A percentile compares a stretch with the other conserved stretches of the same genome.
Conservation (phyloP, 1,284 basidiomycete genomes). For the Heterobasidion occidentale region DNA sequence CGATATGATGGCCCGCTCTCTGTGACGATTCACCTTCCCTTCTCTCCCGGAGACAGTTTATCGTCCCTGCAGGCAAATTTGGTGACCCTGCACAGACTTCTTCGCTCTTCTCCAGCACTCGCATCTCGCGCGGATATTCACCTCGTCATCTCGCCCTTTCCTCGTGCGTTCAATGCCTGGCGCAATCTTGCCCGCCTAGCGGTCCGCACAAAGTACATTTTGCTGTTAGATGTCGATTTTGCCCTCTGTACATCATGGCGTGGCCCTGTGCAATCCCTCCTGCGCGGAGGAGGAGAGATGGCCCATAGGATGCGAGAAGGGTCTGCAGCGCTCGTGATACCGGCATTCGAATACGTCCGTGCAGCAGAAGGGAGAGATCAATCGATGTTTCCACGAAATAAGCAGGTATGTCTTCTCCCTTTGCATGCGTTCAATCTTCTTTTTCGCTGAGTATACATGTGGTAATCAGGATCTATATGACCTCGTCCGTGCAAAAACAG, state of each 20-base stretch:
- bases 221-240: conserved; percentile 88
- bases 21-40: conserved; percentile 64
- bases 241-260: conserved; percentile 76
- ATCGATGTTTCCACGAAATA: conserved; percentile 54
- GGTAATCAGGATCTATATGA: conserved; percentile 26
- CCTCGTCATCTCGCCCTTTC: conserved; percentile 73
- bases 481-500: conserved; percentile 42
- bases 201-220: conserved; percentile 72
- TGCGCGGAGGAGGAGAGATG: conserved; percentile 18
- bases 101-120: conserved; percentile 58
- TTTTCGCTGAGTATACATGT: background rate
- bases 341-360: conserved; percentile 70
- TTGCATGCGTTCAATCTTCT: conserved; percentile 3
- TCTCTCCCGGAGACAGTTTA: conserved; percentile 17
- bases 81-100: conserved; percentile 53
- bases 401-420: conserved; percentile 34
- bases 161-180: conserved; percentile 70
- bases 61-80: conserved; percentile 29
- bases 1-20: conserved; percentile 78
- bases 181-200: conserved; percentile 77
- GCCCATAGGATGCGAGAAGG: conserved; percentile 37
- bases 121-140: conserved; percentile 76
- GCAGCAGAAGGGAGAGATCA: conserved; percentile 54
- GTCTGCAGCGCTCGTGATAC: conserved; percentile 62
- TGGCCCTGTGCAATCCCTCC: conserved; percentile 31